Percentiles rank a stretch among this genome's conserved stretches.
These are phyloP conservation scores for Phlyctochytrium bullatum DNA, from an alignment of 192 early-diverging fungal genomes.

Conservation along the genomic window DNA sequence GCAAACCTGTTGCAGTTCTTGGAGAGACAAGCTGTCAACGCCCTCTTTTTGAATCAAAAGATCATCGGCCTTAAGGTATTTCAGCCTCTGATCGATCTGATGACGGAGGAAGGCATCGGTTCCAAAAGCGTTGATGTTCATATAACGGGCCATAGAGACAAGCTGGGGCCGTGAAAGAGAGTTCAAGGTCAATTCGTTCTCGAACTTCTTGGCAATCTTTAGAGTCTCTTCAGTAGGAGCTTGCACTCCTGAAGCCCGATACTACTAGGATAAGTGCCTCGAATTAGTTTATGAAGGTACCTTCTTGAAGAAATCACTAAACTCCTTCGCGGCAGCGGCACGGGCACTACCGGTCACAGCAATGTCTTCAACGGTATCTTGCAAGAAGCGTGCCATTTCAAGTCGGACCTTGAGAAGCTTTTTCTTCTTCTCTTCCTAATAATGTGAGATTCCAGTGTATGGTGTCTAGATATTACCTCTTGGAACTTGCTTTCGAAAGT, in stretches of 20 bases:
- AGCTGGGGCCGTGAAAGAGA: slow-evolving; percentile 92
- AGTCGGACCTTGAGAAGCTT: slow-evolving; percentile 89
- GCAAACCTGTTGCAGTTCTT: slow-evolving; percentile 85
- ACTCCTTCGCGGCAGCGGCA: slow-evolving; percentile 61
- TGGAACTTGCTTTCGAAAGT: slow-evolving; percentile 92
- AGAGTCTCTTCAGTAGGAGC: slow-evolving; percentile 82
- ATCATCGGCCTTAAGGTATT: slow-evolving; percentile 85
- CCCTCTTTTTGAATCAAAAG: slow-evolving; percentile 82
- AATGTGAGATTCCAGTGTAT: slow-evolving; percentile 4
- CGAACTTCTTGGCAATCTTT: slow-evolving; percentile 81
- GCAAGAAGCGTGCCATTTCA: slow-evolving; percentile 93
- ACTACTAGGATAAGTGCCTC: slow-evolving; percentile 45
- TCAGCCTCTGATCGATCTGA: slow-evolving; percentile 86
- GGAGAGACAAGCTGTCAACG: slow-evolving; percentile 82
- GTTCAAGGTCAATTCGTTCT: slow-evolving; percentile 91
- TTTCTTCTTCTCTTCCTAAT: slow-evolving; percentile 88
- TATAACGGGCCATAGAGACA: slow-evolving; percentile 91
- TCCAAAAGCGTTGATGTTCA: slow-evolving; percentile 95
- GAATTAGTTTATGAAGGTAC: slow-evolving; percentile 34
- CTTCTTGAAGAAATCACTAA: slow-evolving; percentile 75
- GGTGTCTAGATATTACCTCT: slow-evolving; percentile 43
- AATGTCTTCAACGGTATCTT: slow-evolving; percentile 91
- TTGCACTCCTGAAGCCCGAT: slow-evolving; percentile 77
- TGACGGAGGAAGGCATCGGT: slow-evolving; percentile 94
- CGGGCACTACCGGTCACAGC: slow-evolving; percentile 54